These are phyloP conservation scores for Thraustochytrium striatum DNA, from an alignment of 352 stramenopile species.

Conservation along the genomic window DNA sequence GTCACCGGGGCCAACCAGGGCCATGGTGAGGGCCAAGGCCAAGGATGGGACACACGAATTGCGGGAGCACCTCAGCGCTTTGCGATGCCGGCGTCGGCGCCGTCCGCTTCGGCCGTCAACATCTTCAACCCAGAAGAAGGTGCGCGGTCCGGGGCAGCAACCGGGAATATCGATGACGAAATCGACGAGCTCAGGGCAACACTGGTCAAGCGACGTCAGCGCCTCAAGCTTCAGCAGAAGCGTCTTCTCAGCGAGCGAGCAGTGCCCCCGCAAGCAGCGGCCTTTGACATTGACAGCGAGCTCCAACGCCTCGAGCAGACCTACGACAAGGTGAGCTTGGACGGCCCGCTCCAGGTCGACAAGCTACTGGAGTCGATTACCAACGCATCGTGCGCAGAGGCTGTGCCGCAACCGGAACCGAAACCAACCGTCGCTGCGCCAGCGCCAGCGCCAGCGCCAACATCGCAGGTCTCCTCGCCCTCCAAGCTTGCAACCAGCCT, in stretches of 20 bases:
- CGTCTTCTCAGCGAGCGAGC: neutral
- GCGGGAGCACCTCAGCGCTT: no score
- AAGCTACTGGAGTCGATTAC: neutral
- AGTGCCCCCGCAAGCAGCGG: neutral
- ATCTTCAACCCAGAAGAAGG: no score
- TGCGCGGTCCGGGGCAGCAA: neutral
- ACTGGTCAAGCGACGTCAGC: neutral
- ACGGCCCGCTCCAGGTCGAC: constrained; percentile 1
- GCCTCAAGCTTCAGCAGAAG: neutral
- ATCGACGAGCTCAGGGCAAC: constrained; percentile 26
- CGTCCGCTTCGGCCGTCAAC: neutral
- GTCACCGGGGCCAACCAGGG: no score
- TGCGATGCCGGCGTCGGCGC: neutral
- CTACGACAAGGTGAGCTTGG: neutral
- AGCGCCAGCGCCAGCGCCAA: neutral
- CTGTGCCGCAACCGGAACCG: neutral
- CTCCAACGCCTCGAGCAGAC: neutral
- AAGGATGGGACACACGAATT: no score
- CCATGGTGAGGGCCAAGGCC: no score
- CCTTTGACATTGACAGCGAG: constrained; percentile 13
- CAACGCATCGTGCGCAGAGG: neutral
- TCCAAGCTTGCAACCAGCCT: neutral
- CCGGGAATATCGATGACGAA: constrained; percentile 11
- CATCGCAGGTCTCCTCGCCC: neutral
- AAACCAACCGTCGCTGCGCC: neutral